A percentile compares a stretch with the other conserved stretches of the same genome.
Conservation (phyloP, 192 early-diverging fungal species). For the Phlyctochytrium bullatum region DNA sequence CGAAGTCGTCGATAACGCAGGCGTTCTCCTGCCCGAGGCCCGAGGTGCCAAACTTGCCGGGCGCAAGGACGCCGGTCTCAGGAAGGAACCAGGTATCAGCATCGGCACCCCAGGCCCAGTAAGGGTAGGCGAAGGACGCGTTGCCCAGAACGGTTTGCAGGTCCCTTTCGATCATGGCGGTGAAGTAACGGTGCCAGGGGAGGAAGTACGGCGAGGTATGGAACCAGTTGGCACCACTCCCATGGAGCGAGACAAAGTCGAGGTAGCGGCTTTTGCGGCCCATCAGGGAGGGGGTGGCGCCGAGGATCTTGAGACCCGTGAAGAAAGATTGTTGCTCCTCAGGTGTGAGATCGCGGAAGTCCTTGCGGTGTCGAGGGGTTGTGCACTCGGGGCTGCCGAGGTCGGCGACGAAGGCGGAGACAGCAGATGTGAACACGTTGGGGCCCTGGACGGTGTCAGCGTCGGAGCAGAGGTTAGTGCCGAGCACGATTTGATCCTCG, state of each 20-base stretch:
- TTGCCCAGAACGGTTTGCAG: conserved; percentile 15
- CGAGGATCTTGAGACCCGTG: not conserved
- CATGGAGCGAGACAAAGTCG: conserved; percentile 9
- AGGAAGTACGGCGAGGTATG: conserved; percentile 25
- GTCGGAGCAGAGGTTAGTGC: not conserved
- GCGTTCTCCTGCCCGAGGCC: not conserved
- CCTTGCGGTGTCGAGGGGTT: conserved; percentile 1
- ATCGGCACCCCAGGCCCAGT: conserved; percentile 28
- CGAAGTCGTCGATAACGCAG: conserved; percentile 7
- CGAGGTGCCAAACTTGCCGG: conserved; percentile 7
- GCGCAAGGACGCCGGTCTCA: not conserved
- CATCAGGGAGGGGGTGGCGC: not conserved
- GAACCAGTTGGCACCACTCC: not conserved
- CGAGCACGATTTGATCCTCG: conserved; percentile 2
- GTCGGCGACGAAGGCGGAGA: not conserved
- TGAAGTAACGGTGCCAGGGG: conserved; percentile 43
- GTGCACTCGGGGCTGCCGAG: conserved; percentile 11
- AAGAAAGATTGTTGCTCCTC: conserved; percentile 1
- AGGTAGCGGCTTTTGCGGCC: conserved; percentile 1
- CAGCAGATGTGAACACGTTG: not conserved
- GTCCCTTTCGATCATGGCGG: conserved; percentile 22
- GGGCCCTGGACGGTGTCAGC: not conserved
- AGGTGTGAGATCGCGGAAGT: conserved; percentile 11
- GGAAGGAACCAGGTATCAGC: not conserved
- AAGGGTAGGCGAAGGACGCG: conserved; percentile 24